These are phyloP conservation scores for Beauveria asiatica DNA, from an alignment of 2,329 filamentous ascomycete genomes.

Conservation along the genomic window DNA sequence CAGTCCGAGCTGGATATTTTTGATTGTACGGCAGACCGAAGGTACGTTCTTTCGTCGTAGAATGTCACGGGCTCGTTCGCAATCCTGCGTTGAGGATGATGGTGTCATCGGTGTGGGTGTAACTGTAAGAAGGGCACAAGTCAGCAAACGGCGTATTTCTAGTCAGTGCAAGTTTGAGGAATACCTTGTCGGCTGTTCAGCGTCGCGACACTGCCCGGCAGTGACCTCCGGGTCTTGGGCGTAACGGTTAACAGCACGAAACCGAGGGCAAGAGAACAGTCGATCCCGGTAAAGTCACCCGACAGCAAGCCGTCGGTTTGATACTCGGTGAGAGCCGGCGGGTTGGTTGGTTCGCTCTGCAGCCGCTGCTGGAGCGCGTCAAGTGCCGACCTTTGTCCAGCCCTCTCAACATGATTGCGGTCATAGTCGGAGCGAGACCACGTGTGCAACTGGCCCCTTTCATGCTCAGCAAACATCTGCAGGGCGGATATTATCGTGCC, in stretches of 20 bases:
- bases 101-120: neutral
- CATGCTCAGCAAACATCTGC: conserved; percentile 4
- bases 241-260: no score
- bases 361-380: neutral
- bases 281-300: no score
- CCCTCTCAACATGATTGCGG: neutral
- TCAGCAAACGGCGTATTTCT: neutral
- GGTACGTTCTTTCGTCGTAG: neutral
- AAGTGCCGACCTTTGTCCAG: neutral
- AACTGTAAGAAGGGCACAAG: neutral
- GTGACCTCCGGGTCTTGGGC: no score
- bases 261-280: no score
- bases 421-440: neutral
- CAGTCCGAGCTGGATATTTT: neutral
- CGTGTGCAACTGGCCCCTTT: neutral
- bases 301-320: no score
- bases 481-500: conserved; percentile 9
- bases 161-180: no score
- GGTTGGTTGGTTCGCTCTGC: no score
- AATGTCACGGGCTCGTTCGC: neutral
- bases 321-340: no score
- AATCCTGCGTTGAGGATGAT: neutral
- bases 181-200: no score
- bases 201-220: no score
- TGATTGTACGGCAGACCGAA: neutral